phyloP scores from a whole-genome alignment of 768 basidiomycete genomes.

The Agaricus subrufescens region DNA sequence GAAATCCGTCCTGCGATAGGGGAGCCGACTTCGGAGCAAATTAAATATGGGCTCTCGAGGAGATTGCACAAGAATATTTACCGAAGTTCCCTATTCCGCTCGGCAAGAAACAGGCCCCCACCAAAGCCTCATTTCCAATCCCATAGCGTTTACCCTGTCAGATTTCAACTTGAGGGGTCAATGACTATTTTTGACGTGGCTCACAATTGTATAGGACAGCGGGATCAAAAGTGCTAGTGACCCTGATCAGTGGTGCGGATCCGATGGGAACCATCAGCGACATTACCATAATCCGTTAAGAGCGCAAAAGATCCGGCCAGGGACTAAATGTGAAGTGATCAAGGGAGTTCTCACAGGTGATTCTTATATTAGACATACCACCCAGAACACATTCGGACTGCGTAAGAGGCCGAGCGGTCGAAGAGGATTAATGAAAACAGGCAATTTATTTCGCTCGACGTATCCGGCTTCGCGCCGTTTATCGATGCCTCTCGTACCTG shows the following conservation, averaged over 20 bases:
- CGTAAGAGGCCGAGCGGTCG: constrained; percentile 38
- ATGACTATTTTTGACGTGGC: constrained; percentile 14
- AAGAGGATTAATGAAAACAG: constrained; percentile 53
- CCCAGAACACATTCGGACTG: constrained; percentile 48
- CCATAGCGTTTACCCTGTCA: constrained; percentile 41
- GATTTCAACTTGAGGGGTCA: too few relatives aligned
- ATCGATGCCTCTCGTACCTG: constrained; percentile 51
- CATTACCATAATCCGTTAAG: constrained; percentile 33
- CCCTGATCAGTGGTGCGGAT: too few relatives aligned
- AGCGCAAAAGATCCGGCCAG: constrained; percentile 21
- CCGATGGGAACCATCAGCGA: background rate
- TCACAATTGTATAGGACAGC: constrained; percentile 61
- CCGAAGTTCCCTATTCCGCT: constrained; percentile 54
- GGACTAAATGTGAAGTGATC: background rate
- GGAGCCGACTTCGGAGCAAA: constrained; percentile 43
- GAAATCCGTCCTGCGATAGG: constrained; percentile 55
- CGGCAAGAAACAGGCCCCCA: constrained; percentile 59
- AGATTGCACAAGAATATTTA: constrained; percentile 22
- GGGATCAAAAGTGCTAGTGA: constrained; percentile 50
- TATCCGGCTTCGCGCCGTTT: constrained; percentile 24
- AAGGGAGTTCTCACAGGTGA: constrained; percentile 7
- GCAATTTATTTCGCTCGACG: constrained; percentile 13
- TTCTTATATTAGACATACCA: constrained; percentile 31
- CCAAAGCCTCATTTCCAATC: constrained; percentile 52
- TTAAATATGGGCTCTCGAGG: background rate